These are phyloP conservation scores for Solanum peruvianum DNA, from an alignment of 257 asterid species.

Conservation along the genomic window DNA sequence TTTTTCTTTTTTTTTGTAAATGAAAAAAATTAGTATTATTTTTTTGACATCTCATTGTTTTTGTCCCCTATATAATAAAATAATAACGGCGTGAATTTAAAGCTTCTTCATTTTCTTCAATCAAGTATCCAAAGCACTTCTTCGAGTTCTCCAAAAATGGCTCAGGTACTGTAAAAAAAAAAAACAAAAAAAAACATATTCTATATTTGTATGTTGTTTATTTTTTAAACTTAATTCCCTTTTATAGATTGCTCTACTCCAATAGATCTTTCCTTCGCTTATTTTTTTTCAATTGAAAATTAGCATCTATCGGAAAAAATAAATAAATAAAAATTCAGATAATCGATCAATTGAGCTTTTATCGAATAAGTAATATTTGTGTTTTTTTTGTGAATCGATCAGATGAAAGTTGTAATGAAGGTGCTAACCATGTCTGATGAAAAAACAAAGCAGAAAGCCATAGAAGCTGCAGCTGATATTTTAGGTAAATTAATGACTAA, in stretches of 20 bases:
- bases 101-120: background rate
- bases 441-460: slow-evolving; percentile 69
- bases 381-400: background rate
- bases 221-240: background rate
- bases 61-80: background rate
- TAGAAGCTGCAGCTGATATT: slow-evolving; percentile 80
- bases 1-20: no score
- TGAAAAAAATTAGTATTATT: no score
- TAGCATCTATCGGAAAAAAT: background rate
- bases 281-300: background rate
- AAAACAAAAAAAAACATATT: background rate
- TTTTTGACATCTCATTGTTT: background rate
- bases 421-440: slow-evolving; percentile 69
- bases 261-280: background rate
- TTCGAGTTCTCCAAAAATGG: slow-evolving; percentile 9
- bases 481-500: slow-evolving; percentile 19
- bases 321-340: background rate
- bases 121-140: background rate
- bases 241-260: background rate
- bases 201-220: background rate
- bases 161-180: slow-evolving; percentile 11
- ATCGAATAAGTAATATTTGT: background rate
- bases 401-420: slow-evolving; percentile 53
- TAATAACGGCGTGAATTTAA: background rate
- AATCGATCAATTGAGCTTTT: background rate